These are phyloP conservation scores for Pythium dissimile DNA, from an alignment of 352 stramenopile genomes.

Conservation along the genomic window DNA sequence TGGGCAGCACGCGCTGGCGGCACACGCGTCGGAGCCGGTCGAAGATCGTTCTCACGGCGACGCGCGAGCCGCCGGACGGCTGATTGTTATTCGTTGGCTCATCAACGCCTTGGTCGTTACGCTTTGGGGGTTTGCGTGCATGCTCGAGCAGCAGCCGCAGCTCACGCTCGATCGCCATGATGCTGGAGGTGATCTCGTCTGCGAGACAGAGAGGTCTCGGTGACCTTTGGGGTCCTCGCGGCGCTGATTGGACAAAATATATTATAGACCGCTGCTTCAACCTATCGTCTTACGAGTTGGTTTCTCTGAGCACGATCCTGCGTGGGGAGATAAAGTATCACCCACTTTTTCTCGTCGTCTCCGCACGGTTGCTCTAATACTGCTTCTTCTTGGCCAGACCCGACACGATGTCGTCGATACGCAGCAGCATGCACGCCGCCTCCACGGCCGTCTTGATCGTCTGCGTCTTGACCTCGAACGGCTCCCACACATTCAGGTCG, in stretches of 20 bases:
- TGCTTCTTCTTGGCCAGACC: slow-evolving; percentile 96
- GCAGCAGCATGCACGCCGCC: slow-evolving; percentile 95
- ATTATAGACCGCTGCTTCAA: slow-evolving; percentile 51
- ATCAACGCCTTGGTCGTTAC: slow-evolving; percentile 12
- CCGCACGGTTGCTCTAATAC: slow-evolving; percentile 40
- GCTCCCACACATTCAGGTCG: slow-evolving; percentile 98
- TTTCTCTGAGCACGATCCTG: too few relatives aligned
- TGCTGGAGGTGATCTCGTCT: neutral
- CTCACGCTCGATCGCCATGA: slow-evolving; percentile 55
- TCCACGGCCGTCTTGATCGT: slow-evolving; percentile 99
- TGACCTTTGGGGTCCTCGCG: slow-evolving; percentile 33
- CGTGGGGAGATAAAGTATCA: too few relatives aligned
- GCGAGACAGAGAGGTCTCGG: slow-evolving; percentile 3
- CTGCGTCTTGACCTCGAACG: slow-evolving; percentile 99
- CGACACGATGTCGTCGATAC: slow-evolving; percentile 99
- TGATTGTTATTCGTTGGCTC: neutral
- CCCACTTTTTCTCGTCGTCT: too few relatives aligned
- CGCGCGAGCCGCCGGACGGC: neutral
- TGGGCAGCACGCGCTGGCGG: slow-evolving; percentile 35
- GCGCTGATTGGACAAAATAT: slow-evolving; percentile 49
- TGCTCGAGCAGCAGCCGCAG: slow-evolving; percentile 45
- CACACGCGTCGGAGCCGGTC: slow-evolving; percentile 27
- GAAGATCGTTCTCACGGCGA: slow-evolving; percentile 35
- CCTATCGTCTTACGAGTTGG: slow-evolving; percentile 20
- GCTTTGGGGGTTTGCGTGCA: slow-evolving; percentile 23